Conservation (phyloP, 1,139 yeast species). For the Debaryomycetaceae sp. region DNA sequence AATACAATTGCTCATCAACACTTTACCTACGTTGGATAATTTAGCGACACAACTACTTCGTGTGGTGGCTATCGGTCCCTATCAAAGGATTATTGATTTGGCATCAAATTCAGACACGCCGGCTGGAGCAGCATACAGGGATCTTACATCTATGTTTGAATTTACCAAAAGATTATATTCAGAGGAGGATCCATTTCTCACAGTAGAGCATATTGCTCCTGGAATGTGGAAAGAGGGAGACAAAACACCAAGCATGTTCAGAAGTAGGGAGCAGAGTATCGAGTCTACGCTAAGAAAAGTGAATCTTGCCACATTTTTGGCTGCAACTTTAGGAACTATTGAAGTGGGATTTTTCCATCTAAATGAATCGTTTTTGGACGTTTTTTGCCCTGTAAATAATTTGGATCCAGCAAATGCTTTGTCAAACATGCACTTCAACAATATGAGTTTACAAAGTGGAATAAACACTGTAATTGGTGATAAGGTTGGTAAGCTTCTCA, state of each 20-base stretch:
- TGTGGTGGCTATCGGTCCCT: constrained; percentile 64
- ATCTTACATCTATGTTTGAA: constrained; percentile 70
- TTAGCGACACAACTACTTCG: constrained; percentile 71
- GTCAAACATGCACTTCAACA: constrained; percentile 34
- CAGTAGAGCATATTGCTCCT: constrained; percentile 57
- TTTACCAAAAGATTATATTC: constrained; percentile 65
- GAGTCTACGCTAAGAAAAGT: constrained; percentile 76
- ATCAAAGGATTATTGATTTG: constrained; percentile 67
- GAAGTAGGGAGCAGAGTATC: constrained; percentile 59
- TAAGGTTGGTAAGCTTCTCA: constrained; percentile 57
- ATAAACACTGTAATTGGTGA: constrained; percentile 38
- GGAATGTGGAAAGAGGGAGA: constrained; percentile 68
- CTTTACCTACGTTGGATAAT: constrained; percentile 72
- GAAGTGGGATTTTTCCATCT: constrained; percentile 86
- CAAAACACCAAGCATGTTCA: constrained; percentile 53
- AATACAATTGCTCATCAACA: constrained; percentile 58
- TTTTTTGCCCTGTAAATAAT: constrained; percentile 67
- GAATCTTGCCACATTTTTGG: constrained; percentile 79
- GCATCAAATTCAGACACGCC: constrained; percentile 72
- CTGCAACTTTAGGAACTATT: constrained; percentile 79
- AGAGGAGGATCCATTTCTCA: constrained; percentile 64
- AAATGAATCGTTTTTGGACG: constrained; percentile 78
- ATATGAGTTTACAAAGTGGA: constrained; percentile 36
- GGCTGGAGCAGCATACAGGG: constrained; percentile 71
- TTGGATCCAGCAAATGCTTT: constrained; percentile 42